Evolutionary conservation across 2,329 filamentous ascomycete species (phyloP).

Genomic region (Raffaelea ambrosiae): DNA sequence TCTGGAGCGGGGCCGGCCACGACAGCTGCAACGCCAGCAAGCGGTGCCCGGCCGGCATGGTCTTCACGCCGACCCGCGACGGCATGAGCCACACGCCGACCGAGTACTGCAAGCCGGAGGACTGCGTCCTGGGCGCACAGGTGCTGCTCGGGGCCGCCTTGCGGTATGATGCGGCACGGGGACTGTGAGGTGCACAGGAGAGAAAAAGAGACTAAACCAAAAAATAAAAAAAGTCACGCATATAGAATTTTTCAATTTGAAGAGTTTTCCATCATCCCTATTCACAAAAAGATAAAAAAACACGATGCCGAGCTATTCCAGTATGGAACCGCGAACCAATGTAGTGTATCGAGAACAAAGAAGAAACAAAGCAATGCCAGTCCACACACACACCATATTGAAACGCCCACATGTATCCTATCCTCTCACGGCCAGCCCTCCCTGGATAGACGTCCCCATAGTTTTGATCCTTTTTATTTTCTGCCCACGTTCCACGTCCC

Average conservation of each 20-base stretch:
- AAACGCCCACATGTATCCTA: too few species aligned
- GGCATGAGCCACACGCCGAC: slow-evolving; percentile 29
- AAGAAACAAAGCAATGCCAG: too few species aligned
- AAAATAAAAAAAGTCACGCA: neutral
- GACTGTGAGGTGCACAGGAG: neutral
- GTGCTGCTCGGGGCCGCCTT: slow-evolving; percentile 18
- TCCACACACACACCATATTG: too few species aligned
- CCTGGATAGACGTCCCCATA: too few species aligned
- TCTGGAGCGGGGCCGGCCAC: slow-evolving; percentile 30
- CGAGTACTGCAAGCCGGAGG: slow-evolving; percentile 24
- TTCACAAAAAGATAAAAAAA: too few species aligned
- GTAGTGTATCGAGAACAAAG: too few species aligned
- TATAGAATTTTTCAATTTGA: too few species aligned
- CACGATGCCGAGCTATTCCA: too few species aligned
- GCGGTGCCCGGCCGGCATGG: slow-evolving; percentile 27
- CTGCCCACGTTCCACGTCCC: neutral
- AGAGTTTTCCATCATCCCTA: too few species aligned
- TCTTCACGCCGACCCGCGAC: slow-evolving; percentile 26
- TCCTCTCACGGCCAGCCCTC: too few species aligned
- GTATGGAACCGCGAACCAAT: too few species aligned
- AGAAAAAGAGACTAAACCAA: neutral
- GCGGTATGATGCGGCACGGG: slow-evolving; percentile 12
- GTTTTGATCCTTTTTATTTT: too few species aligned
- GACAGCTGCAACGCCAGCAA: slow-evolving; percentile 27
- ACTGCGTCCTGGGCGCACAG: slow-evolving; percentile 23